Evolutionary conservation across 1,284 basidiomycete species (phyloP), one percentile per base, ranked within the genome.

Genomic region (Meira miltonrushii): DNA sequence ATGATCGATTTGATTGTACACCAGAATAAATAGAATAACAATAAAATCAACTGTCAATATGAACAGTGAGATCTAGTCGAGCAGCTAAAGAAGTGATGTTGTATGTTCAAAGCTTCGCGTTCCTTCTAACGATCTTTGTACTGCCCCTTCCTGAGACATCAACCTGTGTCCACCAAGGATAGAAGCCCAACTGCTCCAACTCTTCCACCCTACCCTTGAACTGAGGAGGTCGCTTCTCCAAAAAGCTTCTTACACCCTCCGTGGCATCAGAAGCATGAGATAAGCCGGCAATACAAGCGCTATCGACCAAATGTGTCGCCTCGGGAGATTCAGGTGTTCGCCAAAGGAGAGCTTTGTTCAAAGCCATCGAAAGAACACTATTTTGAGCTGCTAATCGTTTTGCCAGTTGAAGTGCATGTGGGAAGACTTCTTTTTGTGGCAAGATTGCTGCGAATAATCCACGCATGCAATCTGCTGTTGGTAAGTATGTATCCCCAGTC

Each of bases 111-210:
- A 33, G 28, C 8, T 33, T 33, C 8, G 28, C 28, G 28, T 33
- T 33, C 8, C 28, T 33, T 33, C 28, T 33, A 4, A 33, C 28
- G 8, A 33, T 33, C 28, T 33, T 33, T 33, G 28, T 33, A 33
- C 4, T 3, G 8, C 28, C 28, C 13, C 6, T 55, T 15, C 51
- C 51, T n/a, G 54, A 10, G 9, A 66, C 59, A 46, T 70, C 68
- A 1, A 61, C 49, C 51, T 71, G 66, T 17, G 50, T 59, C 69
- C 69, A 71, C 69, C 69, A 71, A 38, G 69, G 69, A 62, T 69
- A 71, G 39, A 67, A 66, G 19, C 59, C 61, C 37, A 69, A 67
- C 6, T n/a, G 23, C 13, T 71, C 68, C 3, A 71, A 47, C 51
- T 71, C 58, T 37, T 56, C 21, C 50, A 71, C 60, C 13, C 39